These are phyloP conservation scores for Fistulifera pelliculosa DNA, from an alignment of 108 stramenopile species.

Conservation along the genomic window DNA sequence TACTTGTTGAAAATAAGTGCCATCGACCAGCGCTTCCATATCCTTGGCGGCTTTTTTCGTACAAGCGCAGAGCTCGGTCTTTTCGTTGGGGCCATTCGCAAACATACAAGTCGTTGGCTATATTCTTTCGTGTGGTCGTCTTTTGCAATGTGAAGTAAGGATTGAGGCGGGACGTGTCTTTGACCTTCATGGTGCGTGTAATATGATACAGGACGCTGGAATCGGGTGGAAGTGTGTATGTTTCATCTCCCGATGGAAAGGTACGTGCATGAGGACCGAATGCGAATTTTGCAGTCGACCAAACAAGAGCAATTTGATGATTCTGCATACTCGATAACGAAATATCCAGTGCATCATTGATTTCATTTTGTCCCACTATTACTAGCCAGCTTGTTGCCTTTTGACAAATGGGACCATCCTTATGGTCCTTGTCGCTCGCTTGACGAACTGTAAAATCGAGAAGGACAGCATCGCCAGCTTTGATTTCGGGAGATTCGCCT, in stretches of 20 bases:
- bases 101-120: conserved; percentile 46
- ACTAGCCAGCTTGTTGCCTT: conserved; percentile 25
- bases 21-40: conserved; percentile 29
- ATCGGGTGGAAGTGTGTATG: conserved; percentile 34
- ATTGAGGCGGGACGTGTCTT: conserved; percentile 32
- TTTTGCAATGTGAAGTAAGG: conserved; percentile 39
- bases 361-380: conserved; percentile 29
- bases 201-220: conserved; percentile 31
- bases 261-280: conserved; percentile 11
- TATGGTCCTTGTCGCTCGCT: conserved; percentile 11
- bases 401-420: conserved; percentile 21
- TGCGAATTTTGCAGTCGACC: conserved; percentile 38
- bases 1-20: conserved; percentile 23
- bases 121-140: conserved; percentile 25
- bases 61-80: conserved; percentile 26
- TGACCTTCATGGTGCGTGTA: conserved; percentile 18
- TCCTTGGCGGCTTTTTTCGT: conserved; percentile 23
- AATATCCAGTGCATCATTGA: conserved; percentile 38
- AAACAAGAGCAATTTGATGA: conserved; percentile 28
- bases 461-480: conserved; percentile 29
- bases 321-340: conserved; percentile 27
- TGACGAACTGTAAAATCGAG: conserved; percentile 24
- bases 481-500: conserved; percentile 11
- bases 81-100: conserved; percentile 14
- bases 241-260: background rate